Evolutionary conservation across 805 yeast species (phyloP).

Genomic region (Yarrowia alimentaria): DNA sequence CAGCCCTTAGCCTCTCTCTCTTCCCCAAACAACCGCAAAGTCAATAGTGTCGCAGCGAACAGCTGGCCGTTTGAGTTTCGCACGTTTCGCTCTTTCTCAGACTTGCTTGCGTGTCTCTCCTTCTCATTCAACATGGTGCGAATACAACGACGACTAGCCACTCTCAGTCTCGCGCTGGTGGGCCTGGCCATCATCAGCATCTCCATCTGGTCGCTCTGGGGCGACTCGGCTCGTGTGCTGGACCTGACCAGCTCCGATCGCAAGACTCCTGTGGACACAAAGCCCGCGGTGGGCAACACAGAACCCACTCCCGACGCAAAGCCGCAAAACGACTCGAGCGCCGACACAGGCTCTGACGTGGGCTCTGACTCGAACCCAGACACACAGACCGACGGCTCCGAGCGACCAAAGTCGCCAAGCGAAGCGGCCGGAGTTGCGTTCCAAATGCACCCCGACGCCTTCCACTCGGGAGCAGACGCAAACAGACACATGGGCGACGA

Average conservation of each 20-base stretch:
- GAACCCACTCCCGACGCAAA: background rate
- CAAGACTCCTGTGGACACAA: no score
- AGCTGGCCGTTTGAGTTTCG: no score
- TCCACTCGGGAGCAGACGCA: conserved; percentile 12
- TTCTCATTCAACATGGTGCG: conserved; percentile 8
- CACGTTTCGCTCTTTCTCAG: no score
- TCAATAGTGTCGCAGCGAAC: no score
- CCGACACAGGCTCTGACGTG: no score
- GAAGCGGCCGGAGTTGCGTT: conserved; percentile 11
- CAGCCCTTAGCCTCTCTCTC: no score
- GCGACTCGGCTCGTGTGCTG: conserved; percentile 4
- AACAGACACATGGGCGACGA: conserved; percentile 26
- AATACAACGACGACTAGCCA: conserved; percentile 9
- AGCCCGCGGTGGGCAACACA: background rate
- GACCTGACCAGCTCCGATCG: background rate
- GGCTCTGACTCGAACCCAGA: no score
- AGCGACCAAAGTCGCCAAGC: conserved; percentile 6
- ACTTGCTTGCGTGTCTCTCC: no score
- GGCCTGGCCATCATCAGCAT: conserved; percentile 2
- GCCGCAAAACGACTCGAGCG: no score
- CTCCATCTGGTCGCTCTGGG: conserved; percentile 13
- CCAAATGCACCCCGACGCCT: conserved; percentile 14
- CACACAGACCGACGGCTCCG: background rate
- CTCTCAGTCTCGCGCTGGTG: conserved; percentile 12
- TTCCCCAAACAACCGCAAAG: no score